A percentile compares a stretch with the other conserved stretches of the same genome.
Conservation (phyloP, 1,284 basidiomycete genomes). For the Prillingera fragicola region DNA sequence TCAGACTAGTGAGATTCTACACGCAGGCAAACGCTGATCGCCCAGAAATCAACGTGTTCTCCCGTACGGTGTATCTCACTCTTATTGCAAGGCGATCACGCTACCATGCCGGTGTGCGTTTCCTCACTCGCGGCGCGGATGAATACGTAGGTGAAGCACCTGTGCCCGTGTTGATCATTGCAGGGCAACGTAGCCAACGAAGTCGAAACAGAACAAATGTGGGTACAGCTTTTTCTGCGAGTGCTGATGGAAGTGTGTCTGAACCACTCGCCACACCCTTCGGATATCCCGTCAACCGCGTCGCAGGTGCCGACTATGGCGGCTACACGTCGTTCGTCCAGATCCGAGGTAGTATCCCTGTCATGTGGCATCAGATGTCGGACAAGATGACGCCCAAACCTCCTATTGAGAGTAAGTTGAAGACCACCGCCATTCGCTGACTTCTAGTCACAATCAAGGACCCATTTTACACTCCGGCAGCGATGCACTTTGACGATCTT, state of each 20-base stretch:
- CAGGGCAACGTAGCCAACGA: conserved; percentile 98
- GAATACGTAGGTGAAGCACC: conserved; percentile 50
- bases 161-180: not conserved
- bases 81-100: conserved; percentile 90
- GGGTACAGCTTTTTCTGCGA: conserved; percentile 1
- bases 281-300: conserved; percentile 54
- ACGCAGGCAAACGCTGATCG: not conserved
- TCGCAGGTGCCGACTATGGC: conserved; percentile 46
- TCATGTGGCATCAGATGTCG: conserved; percentile 93
- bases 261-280: conserved; percentile 90
- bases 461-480: conserved; percentile 89
- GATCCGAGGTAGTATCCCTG: conserved; percentile 91
- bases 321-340: conserved; percentile 94
- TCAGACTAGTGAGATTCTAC: conserved; percentile 77
- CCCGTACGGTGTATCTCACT: conserved; percentile 85
- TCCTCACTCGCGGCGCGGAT: conserved; percentile 90
- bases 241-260: conserved; percentile 55
- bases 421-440: not conserved
- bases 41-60: conserved; percentile 81
- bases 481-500: conserved; percentile 88
- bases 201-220: conserved; percentile 97
- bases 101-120: conserved; percentile 93
- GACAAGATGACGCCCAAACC: conserved; percentile 86
- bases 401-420: conserved; percentile 80
- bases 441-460: conserved; percentile 81